Evolutionary conservation across 495 filamentous ascomycete species (phyloP).

Genomic region (Penicillium arizonense): DNA sequence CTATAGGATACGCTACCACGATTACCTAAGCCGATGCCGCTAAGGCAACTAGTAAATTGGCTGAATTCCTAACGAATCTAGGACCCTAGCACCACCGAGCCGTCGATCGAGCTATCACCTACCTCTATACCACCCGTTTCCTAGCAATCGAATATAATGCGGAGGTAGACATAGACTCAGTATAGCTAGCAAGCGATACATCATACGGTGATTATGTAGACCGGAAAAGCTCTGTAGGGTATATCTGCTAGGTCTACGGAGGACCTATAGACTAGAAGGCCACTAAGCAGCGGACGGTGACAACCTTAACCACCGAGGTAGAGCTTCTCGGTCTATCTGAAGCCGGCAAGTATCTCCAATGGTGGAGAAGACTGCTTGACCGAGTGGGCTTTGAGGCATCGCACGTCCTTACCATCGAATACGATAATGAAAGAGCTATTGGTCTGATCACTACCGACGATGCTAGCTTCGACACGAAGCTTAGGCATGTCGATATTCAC

Average conservation of each 20-base stretch:
- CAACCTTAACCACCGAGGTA: constrained; percentile 17
- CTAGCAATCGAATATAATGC: constrained; percentile 6
- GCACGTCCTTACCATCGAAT: background rate
- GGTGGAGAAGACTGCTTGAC: constrained; percentile 4
- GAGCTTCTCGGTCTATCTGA: constrained; percentile 15
- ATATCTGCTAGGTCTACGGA: constrained; percentile 13
- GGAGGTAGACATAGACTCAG: background rate
- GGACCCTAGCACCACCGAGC: constrained; percentile 8
- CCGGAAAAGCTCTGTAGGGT: constrained; percentile 16
- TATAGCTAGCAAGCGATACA: constrained; percentile 12
- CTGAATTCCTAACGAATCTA: constrained; percentile 23
- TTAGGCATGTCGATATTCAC: constrained; percentile 18
- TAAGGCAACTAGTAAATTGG: constrained; percentile 6
- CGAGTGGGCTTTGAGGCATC: background rate
- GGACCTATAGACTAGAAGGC: constrained; percentile 23
- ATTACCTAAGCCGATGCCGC: constrained; percentile 22
- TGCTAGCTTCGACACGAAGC: constrained; percentile 10
- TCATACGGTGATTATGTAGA: constrained; percentile 18
- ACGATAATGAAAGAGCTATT: background rate
- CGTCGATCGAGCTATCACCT: constrained; percentile 13
- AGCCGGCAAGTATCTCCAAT: constrained; percentile 1
- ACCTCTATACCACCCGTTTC: constrained; percentile 11
- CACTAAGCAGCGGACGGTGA: constrained; percentile 20
- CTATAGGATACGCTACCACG: constrained; percentile 17
- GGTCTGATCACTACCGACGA: background rate